phyloP scores from a whole-genome alignment of 2,329 filamentous ascomycete species.

The Colletotrichum spinosum region DNA sequence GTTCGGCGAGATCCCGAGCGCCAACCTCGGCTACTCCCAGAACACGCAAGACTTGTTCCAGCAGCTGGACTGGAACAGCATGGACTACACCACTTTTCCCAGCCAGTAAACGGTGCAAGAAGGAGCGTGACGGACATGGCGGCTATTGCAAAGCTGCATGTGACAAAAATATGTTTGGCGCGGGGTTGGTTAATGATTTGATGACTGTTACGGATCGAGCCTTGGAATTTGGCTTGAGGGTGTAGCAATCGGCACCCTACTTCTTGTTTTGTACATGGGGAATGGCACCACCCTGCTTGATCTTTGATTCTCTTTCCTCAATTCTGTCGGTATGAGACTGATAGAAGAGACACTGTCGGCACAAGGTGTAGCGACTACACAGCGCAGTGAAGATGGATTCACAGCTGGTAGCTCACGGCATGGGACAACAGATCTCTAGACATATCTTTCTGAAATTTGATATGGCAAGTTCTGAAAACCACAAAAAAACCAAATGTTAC shows the following conservation, averaged over 20 bases:
- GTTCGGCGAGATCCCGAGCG: slow-evolving; percentile 63
- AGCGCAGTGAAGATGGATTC: slow-evolving; percentile 1
- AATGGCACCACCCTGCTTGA: slow-evolving; percentile 28
- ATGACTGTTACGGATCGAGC: slow-evolving; percentile 32
- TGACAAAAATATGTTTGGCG: slow-evolving; percentile 23
- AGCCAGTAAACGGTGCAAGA: slow-evolving; percentile 42
- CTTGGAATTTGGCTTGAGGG: slow-evolving; percentile 22
- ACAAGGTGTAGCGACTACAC: slow-evolving; percentile 6
- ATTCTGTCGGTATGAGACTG: slow-evolving; percentile 30
- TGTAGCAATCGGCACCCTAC: slow-evolving; percentile 12
- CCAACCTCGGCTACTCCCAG: slow-evolving; percentile 64
- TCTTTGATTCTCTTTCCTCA: slow-evolving; percentile 29
- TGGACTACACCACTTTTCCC: slow-evolving; percentile 47
- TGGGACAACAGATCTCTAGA: slow-evolving; percentile 26
- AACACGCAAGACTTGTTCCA: slow-evolving; percentile 64
- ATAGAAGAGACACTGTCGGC: slow-evolving; percentile 17
- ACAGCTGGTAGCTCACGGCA: background rate
- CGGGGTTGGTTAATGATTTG: slow-evolving; percentile 30
- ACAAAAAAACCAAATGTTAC: background rate
- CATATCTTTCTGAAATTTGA: slow-evolving; percentile 35
- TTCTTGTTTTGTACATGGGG: slow-evolving; percentile 31
- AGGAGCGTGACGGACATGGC: slow-evolving; percentile 9
- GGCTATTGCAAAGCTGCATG: slow-evolving; percentile 9
- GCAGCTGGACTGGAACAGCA: slow-evolving; percentile 54
- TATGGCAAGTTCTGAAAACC: slow-evolving; percentile 29